Base-by-base conservation (phyloP, 176 grass and related monocot genomes). In the Rhipidocladum racemiflorum region DNA sequence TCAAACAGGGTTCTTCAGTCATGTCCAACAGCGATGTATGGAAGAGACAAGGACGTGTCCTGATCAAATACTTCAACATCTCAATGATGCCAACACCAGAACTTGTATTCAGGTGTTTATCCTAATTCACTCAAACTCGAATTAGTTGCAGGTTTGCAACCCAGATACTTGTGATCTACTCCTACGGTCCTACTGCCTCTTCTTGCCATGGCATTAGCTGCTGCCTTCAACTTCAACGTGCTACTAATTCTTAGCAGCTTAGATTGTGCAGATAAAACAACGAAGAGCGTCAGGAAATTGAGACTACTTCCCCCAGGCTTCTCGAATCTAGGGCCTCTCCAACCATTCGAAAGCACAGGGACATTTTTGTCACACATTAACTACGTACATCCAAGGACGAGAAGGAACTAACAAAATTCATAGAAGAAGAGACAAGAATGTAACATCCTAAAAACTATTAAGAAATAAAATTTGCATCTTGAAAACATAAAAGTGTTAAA, bases 361-460 rank as follows among this genome's bases (percentile, higher is more conserved):
- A 12, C 60, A 60, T 61, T 60, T 49, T 38, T 6, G 38, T 39
- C 46, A 0, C 25, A 2, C 43, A 64, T 39, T 70, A 61, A 78
- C 14, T 55, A 16, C 48, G 11, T 55, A 16, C 48, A 16, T 46
- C 18, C 30, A 14, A 1, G 62, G 75, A 44, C 75, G 42, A 61
- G 39, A 68, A 34, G 69, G 51, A 60, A 20, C 25, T 57, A 45
- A 45, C 43, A 23, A 61, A 56, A 61, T 42, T 8, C 32, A 39
- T 25, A 64, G 56, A 90, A 70, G 70, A 81, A 48, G 35, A 20
- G 69, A 87, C 74, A 73, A 64, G 34, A 56, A n/a, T n/a, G n/a
- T n/a, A n/a, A n/a, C n/a, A n/a, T n/a, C n/a, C n/a, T n/a, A n/a
- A n/a, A n/a, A n/a, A n/a, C n/a, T n/a, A n/a, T n/a, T n/a, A n/a